Evolutionary conservation across 2,329 filamentous ascomycete genomes (phyloP).

Genomic region (Grosmannia clavigera): DNA sequence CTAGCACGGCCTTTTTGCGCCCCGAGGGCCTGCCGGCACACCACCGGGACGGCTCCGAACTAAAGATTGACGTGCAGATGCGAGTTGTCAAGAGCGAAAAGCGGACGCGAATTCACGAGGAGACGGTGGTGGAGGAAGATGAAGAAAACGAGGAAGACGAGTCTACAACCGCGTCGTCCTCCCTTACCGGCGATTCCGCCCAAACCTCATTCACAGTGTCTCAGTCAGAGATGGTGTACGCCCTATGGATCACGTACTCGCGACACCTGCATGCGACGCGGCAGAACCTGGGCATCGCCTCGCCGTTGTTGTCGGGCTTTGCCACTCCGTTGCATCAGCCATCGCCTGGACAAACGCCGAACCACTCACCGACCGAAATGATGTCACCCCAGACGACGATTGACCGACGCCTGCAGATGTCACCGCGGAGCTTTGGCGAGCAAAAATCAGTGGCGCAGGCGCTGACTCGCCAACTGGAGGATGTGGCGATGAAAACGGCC

Average conservation of each 20-base stretch:
- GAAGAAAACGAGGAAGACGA: slow-evolving; percentile 39
- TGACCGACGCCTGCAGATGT: slow-evolving; percentile 27
- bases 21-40: slow-evolving; percentile 75
- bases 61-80: slow-evolving; percentile 94
- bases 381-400: slow-evolving; percentile 33
- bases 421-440: slow-evolving; percentile 26
- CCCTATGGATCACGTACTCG: slow-evolving; percentile 95
- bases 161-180: slow-evolving; percentile 17
- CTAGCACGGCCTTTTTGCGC: slow-evolving; percentile 64
- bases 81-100: slow-evolving; percentile 86
- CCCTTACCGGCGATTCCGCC: slow-evolving; percentile 15
- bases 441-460: slow-evolving; percentile 29
- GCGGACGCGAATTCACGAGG: slow-evolving; percentile 44
- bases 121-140: slow-evolving; percentile 46
- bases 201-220: slow-evolving; percentile 31
- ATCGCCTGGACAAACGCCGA: slow-evolving; percentile 58
- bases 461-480: slow-evolving; percentile 44
- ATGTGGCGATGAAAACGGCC: slow-evolving; percentile 42
- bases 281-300: slow-evolving; percentile 45
- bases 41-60: slow-evolving; percentile 81
- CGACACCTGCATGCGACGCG: slow-evolving; percentile 74
- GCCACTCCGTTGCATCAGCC: slow-evolving; percentile 67
- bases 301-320: slow-evolving; percentile 49
- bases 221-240: slow-evolving; percentile 74
- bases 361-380: slow-evolving; percentile 44